phyloP scores from a whole-genome alignment of 2,329 filamentous ascomycete genomes.

The Xylariaceae sp. region DNA sequence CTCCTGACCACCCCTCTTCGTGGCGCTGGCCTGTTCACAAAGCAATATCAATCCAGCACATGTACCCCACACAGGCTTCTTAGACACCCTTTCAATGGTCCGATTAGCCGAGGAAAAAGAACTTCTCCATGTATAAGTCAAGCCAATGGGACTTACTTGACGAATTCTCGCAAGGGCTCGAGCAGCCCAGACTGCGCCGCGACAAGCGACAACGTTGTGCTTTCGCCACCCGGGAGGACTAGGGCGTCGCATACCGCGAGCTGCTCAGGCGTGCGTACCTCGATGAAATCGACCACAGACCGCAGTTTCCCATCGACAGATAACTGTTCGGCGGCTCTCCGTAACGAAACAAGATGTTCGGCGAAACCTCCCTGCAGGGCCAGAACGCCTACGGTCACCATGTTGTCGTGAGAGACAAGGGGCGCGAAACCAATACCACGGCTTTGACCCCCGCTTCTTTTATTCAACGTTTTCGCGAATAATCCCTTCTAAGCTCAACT shows the following conservation, averaged over 20 bases:
- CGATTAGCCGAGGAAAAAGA: neutral
- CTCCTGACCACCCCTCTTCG: constrained; percentile 87
- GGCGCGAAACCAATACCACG: neutral
- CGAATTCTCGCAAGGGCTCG: constrained; percentile 80
- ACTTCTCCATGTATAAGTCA: neutral
- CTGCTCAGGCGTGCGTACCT: constrained; percentile 72
- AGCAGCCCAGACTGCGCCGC: constrained; percentile 75
- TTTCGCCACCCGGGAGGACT: constrained; percentile 90
- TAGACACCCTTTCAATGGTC: constrained; percentile 49
- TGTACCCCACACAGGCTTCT: constrained; percentile 89
- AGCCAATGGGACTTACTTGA: constrained; percentile 59
- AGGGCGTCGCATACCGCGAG: constrained; percentile 72
- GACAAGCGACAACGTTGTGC: constrained; percentile 85
- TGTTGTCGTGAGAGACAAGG: constrained; percentile 16
- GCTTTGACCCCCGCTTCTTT: neutral
- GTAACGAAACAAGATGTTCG: constrained; percentile 76
- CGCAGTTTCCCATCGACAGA: constrained; percentile 13
- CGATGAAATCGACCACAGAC: constrained; percentile 43
- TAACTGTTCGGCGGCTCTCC: constrained; percentile 56
- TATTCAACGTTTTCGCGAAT: neutral
- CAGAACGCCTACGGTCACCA: constrained; percentile 54
- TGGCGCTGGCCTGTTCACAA: constrained; percentile 78
- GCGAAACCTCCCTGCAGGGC: constrained; percentile 89
- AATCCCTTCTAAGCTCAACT: neutral
- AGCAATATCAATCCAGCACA: constrained; percentile 92